Conservation (phyloP, 306 rosid genomes). For the Gillenia trifoliata region DNA sequence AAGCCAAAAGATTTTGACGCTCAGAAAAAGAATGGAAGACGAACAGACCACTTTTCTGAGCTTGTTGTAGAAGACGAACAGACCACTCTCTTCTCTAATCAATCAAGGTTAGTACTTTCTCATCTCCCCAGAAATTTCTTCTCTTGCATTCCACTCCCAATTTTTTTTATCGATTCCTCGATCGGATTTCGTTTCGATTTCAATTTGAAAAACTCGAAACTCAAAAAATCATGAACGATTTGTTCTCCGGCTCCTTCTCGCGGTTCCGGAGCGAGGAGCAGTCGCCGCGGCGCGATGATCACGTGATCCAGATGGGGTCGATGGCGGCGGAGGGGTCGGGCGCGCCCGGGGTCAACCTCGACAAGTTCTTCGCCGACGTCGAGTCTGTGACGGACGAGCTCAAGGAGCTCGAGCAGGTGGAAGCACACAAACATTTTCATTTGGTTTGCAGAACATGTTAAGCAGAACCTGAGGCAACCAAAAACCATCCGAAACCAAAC, state of each 20-base stretch:
- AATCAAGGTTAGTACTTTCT: too few species aligned
- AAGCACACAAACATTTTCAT: too few species aligned
- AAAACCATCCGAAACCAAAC: too few species aligned
- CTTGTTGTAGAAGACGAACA: too few species aligned
- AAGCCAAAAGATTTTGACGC: too few species aligned
- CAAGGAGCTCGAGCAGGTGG: constrained; percentile 56
- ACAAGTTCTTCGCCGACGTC: constrained; percentile 77
- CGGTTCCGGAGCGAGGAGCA: constrained; percentile 49
- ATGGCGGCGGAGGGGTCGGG: constrained; percentile 17
- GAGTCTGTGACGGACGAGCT: constrained; percentile 81
- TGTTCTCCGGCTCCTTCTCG: constrained; percentile 71
- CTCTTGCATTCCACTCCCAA: constrained; percentile 1
- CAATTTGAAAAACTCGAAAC: background rate
- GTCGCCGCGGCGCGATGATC: constrained; percentile 38
- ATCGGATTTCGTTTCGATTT: background rate
- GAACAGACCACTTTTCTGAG: too few species aligned
- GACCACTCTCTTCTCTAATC: too few species aligned
- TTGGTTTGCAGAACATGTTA: too few species aligned
- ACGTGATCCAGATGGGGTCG: constrained; percentile 78
- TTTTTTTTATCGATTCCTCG: background rate
- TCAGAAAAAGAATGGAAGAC: too few species aligned
- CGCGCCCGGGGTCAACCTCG: constrained; percentile 45
- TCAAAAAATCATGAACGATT: constrained; percentile 50
- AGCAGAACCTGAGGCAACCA: too few species aligned
- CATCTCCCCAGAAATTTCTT: background rate